phyloP scores from a whole-genome alignment of 192 early-diverging fungal species.

The Physocladia obscura region DNA sequence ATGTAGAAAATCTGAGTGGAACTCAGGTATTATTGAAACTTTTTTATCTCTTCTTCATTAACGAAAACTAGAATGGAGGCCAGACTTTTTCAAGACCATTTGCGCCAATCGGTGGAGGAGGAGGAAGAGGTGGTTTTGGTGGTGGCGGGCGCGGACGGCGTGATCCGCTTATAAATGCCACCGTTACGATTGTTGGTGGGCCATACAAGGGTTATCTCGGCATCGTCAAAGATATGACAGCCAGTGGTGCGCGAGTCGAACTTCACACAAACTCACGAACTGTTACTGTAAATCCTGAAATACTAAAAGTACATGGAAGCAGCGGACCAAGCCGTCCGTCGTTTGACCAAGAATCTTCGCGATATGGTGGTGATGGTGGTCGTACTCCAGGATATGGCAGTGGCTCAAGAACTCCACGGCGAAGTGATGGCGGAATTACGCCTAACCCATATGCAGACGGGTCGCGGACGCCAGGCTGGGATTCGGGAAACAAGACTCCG shows the following conservation, averaged over 20 bases:
- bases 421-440: conserved; percentile 24
- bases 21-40: conserved; percentile 5
- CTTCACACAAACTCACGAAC: conserved; percentile 85
- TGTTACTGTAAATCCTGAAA: conserved; percentile 76
- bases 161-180: conserved; percentile 65
- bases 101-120: conserved; percentile 40
- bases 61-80: not conserved
- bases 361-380: conserved; percentile 38
- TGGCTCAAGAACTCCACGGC: conserved; percentile 25
- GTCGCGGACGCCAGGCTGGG: conserved; percentile 69
- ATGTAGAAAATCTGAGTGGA: conserved; percentile 44
- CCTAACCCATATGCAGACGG: conserved; percentile 54
- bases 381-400: conserved; percentile 37
- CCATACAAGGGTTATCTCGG: conserved; percentile 97
- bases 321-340: conserved; percentile 17
- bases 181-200: conserved; percentile 80
- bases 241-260: conserved; percentile 77
- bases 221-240: conserved; percentile 85
- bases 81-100: conserved; percentile 29
- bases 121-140: conserved; percentile 39
- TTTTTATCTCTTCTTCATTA: too few relatives aligned
- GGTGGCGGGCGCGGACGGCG: conserved; percentile 54
- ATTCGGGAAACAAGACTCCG: conserved; percentile 63
- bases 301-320: conserved; percentile 63
- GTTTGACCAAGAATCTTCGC: conserved; percentile 7